A percentile compares a stretch with the other conserved stretches of the same genome.
Conservation (phyloP, 768 basidiomycete genomes). For the Psilocybe subaeruginosa region DNA sequence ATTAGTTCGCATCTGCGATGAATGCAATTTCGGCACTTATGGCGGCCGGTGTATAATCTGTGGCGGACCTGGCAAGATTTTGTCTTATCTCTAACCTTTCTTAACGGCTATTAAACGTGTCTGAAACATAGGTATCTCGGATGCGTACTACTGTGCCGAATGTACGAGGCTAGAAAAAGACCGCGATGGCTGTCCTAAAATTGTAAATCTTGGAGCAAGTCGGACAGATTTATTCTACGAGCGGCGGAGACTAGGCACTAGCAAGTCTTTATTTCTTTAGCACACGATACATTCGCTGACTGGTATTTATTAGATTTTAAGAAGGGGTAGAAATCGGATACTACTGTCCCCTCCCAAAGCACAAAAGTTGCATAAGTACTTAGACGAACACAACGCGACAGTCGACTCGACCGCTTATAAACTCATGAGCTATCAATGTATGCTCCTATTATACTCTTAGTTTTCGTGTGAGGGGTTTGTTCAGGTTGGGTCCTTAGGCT, state of each 20-base stretch:
- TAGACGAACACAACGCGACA: too few species aligned
- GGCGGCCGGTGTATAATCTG: conserved; percentile 98
- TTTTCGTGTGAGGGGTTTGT: too few species aligned
- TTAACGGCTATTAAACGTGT: neutral
- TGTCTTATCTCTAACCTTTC: neutral
- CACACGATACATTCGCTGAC: neutral
- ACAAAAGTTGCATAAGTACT: neutral
- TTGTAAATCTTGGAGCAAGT: conserved; percentile 94
- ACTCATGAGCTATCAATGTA: too few species aligned
- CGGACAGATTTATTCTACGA: conserved; percentile 94
- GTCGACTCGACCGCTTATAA: too few species aligned
- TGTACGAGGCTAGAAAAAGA: conserved; percentile 96
- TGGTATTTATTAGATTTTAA: conserved; percentile 59
- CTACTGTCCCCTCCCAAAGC: neutral
- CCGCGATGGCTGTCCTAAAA: conserved; percentile 97
- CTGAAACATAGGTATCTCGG: conserved; percentile 78
- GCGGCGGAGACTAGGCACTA: conserved; percentile 77
- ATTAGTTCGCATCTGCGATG: conserved; percentile 96
- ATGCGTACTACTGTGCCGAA: conserved; percentile 99
- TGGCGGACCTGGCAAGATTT: conserved; percentile 80
- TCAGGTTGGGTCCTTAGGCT: too few species aligned
- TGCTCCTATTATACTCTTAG: too few species aligned
- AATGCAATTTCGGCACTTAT: conserved; percentile 99
- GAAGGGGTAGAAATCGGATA: conserved; percentile 49
- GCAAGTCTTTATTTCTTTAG: conserved; percentile 16